A percentile compares a stretch with the other conserved stretches of the same genome.
Evolutionary conservation across 305 asterid species (phyloP).

Genomic region (Fraxinus sp.): DNA sequence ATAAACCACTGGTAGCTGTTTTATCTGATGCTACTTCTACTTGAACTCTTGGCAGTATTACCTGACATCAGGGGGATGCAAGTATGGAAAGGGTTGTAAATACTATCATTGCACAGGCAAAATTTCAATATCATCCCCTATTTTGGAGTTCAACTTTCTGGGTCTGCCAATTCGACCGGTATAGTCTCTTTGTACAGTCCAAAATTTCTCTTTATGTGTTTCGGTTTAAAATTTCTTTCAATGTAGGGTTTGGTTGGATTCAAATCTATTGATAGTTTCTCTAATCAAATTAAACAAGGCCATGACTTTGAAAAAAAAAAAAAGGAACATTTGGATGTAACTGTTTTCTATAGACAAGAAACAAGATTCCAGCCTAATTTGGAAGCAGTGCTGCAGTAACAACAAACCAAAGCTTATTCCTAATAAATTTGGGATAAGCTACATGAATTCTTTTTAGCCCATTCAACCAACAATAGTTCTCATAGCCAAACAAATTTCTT

Average conservation of each 20-base stretch:
- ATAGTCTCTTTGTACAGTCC: conserved; percentile 27
- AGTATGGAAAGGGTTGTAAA: conserved; percentile 76
- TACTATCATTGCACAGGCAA: conserved; percentile 59
- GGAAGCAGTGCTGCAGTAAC: no score
- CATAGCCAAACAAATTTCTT: not conserved
- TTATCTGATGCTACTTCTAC: conserved; percentile 18
- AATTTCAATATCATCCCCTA: conserved; percentile 37
- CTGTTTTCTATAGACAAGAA: no score
- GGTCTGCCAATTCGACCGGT: conserved; percentile 87
- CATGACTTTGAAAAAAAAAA: not conserved
- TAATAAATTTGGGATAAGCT: no score
- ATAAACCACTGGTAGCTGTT: not conserved
- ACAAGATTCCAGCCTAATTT: no score
- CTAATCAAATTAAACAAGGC: not conserved
- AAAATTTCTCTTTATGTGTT: not conserved
- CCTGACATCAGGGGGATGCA: conserved; percentile 81
- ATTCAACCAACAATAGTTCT: not conserved
- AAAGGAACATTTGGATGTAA: no score
- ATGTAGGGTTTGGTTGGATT: not conserved
- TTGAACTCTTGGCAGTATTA: conserved; percentile 61
- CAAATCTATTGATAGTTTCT: not conserved
- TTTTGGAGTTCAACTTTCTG: conserved; percentile 69
- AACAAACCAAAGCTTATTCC: no score
- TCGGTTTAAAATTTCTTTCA: not conserved
- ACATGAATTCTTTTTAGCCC: no score